These are phyloP conservation scores for Picocystis sp. DNA, from an alignment of 163 green algal genomes.

Conservation along the genomic window DNA sequence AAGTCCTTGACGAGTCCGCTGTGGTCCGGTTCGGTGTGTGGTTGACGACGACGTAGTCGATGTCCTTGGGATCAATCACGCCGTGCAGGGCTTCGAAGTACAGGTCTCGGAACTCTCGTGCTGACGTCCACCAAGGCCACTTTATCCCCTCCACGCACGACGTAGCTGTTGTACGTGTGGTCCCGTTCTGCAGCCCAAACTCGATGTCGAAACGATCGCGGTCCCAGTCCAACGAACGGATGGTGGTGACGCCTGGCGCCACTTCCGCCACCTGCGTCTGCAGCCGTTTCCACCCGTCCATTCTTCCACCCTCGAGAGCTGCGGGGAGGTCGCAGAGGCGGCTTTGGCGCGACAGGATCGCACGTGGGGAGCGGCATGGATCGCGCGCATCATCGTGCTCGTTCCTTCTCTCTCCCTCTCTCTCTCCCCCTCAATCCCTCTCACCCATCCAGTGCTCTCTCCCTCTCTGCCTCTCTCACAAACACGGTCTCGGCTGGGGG, in stretches of 20 bases:
- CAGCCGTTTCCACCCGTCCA: too few relatives aligned
- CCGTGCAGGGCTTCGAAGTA: constrained; percentile 52
- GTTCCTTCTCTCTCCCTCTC: too few relatives aligned
- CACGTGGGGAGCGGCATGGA: too few relatives aligned
- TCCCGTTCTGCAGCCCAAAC: constrained; percentile 58
- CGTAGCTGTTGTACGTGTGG: constrained; percentile 91
- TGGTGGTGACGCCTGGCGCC: constrained; percentile 30
- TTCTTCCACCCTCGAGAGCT: too few relatives aligned
- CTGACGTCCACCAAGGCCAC: constrained; percentile 71
- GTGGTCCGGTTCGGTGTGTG: constrained; percentile 69
- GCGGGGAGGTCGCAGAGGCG: too few relatives aligned
- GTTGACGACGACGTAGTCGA: constrained; percentile 54
- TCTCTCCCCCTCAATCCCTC: too few relatives aligned
- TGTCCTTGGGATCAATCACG: constrained; percentile 34
- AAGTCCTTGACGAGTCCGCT: constrained; percentile 56
- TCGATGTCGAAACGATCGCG: constrained; percentile 93
- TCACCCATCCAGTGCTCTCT: too few relatives aligned
- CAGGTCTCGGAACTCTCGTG: constrained; percentile 86
- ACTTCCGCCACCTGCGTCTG: too few relatives aligned
- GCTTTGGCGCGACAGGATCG: too few relatives aligned
- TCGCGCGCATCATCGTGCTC: too few relatives aligned
- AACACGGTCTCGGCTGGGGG: too few relatives aligned
- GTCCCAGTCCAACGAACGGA: constrained; percentile 86
- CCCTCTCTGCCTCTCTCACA: too few relatives aligned
- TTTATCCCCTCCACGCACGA: constrained; percentile 78